Base-by-base conservation (phyloP, 306 rosid genomes). In the Gastrolobium villosum region DNA sequence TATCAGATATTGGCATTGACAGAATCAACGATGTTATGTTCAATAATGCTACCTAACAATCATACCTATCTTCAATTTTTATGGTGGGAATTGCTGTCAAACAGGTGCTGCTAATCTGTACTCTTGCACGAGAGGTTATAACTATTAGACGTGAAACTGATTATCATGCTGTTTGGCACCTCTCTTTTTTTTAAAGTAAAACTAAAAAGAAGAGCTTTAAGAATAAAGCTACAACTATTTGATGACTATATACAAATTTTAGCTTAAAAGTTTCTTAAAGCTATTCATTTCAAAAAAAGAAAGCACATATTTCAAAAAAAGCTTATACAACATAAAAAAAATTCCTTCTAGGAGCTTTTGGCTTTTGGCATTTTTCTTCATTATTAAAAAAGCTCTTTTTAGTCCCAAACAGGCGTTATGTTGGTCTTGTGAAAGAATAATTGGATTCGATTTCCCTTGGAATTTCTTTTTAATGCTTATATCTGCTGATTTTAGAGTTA, bases 11-110 rank as follows among this genome's bases (percentile, higher is more conserved):
- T 35, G 83, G 92, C 50, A 82, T 90, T 0, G 76, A 80, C 73
- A 85, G 46, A 82, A 90, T 94, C 78, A 94, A 94, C 50, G 83
- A 83, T 50, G 65, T 85, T 32, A 94, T 92, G 98, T 94, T 92
- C 82, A 84, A 84, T 46, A 46, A 62, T 67, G 71, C 75, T 39
- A 41, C 78, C 69, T 84, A 48, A 66, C 62, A 15, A 43, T 55
- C 63, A 41, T 26, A 55, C 43, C 52, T 45, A 50, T 36, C 74
- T 53, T 45, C 36, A 44, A 31, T 53, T 39, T 28, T 0, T 73
- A 37, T 39, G 72, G 40, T 63, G 54, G 52, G n/a, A 20, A 30
- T 71, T 49, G 20, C 68, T 37, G 26, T 37, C 10, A 40, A 61
- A 34, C 68, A n/a, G 45, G 1, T 67, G 84, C 77, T 53, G 48